These are phyloP conservation scores for Pouteria campechiana DNA, from an alignment of 179 eudicot genomes.

Conservation along the genomic window DNA sequence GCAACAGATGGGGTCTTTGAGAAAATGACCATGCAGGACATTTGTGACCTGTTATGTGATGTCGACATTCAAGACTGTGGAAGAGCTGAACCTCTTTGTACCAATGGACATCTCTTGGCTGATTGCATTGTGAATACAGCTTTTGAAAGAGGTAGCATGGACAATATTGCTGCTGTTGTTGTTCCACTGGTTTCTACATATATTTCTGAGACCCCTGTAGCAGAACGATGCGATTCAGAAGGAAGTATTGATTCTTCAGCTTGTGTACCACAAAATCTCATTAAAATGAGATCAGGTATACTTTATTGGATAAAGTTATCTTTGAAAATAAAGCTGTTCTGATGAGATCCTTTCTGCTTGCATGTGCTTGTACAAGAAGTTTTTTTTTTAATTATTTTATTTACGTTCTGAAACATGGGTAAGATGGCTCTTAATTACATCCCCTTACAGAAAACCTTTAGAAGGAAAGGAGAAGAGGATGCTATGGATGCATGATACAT, in stretches of 20 bases:
- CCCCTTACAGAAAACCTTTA: no score
- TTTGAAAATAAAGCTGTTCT: no score
- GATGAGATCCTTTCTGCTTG: no score
- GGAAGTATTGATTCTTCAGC: conserved; percentile 10
- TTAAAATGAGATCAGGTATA: conserved; percentile 27
- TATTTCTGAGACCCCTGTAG: conserved; percentile 11
- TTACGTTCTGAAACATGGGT: no score
- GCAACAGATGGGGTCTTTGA: conserved; percentile 97
- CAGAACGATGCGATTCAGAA: conserved; percentile 7
- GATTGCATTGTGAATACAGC: conserved; percentile 74
- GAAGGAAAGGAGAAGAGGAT: no score
- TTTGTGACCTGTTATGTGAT: conserved; percentile 86
- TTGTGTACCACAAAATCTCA: conserved; percentile 19
- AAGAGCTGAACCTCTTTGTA: conserved; percentile 29
- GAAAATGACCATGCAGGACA: conserved; percentile 60
- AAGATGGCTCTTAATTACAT: no score
- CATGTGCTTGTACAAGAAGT: no score
- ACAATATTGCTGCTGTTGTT: conserved; percentile 82
- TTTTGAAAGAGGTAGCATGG: conserved; percentile 62
- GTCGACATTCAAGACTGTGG: conserved; percentile 30
- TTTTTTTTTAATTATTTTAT: no score
- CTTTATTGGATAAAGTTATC: no score
- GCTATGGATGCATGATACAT: no score
- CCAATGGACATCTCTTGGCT: conserved; percentile 61
- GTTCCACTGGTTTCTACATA: conserved; percentile 51